Base-by-base conservation (phyloP, 179 eudicot species). In the Silene noctiflora region DNA sequence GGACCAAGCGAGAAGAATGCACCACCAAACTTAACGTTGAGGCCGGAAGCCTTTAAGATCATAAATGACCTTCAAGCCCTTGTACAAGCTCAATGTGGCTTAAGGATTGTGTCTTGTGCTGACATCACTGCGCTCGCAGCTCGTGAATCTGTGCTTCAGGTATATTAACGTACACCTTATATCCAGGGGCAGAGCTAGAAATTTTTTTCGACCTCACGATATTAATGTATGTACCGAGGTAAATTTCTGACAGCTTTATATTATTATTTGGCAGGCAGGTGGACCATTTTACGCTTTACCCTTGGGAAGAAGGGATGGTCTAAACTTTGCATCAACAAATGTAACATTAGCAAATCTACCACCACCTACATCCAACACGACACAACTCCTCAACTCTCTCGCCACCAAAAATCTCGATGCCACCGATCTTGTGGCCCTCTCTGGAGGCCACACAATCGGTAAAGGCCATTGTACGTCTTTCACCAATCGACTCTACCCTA, bases 371-470 rank as follows among this genome's bases (percentile, higher is more conserved):
- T 53, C 76, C 83, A 87, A 88, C 86, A 55, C 92, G 17, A 76
- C 80, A 27, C 0, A 16, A 53, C 76, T 88, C 80, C 84, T 91
- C 62, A 63, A 77, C 56, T 33, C 76, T 0, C 80, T 91, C 7
- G 81, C 87, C 22, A 71, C 70, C 64, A 91, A 89, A 68, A 79
- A 80, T 44, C 63, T 93, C 5, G 84, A 83, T 17, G 75, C 88
- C 75, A 87, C 87, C 20, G 95, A 90, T 56, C 21, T 81, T 3
- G 95, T 90, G 0, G 92, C 91, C 27, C 87, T 90, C 59, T 90
- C 92, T 0, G 92, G 95, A 0, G 92, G 77, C 75, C 95, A 90
- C 87, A 87, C 91, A 21, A 89, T 90, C 21, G 95, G 95, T 0
- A 53, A 60, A 7, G 73, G 29, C 70, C 88, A 90, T 53, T 89